Evolutionary conservation across 1,284 basidiomycete genomes (phyloP).

Genomic region (Heliocybe sulcata): DNA sequence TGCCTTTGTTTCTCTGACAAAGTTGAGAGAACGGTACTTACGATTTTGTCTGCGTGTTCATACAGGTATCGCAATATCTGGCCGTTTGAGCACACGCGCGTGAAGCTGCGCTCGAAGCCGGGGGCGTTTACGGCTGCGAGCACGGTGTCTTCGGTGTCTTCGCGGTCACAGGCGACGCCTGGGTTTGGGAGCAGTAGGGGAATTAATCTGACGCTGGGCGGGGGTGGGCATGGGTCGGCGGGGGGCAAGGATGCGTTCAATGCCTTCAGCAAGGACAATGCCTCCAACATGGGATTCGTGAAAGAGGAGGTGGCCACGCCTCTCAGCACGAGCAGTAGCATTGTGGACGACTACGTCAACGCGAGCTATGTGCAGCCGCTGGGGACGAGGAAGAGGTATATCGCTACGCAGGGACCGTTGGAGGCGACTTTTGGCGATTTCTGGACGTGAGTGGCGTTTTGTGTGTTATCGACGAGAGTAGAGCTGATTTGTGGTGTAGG

Average conservation of each 20-base stretch:
- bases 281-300: conserved; percentile 5
- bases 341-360: conserved; percentile 79
- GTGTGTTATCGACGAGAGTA: background rate
- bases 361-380: conserved; percentile 87
- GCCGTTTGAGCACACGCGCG: conserved; percentile 92
- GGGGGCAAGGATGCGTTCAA: no score
- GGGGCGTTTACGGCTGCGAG: conserved; percentile 11
- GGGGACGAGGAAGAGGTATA: conserved; percentile 77
- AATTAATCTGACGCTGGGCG: no score
- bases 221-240: no score
- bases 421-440: conserved; percentile 89
- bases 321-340: conserved; percentile 3
- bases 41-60: no score
- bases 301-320: conserved; percentile 5
- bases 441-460: conserved; percentile 73
- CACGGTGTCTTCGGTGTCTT: background rate
- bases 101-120: conserved; percentile 44
- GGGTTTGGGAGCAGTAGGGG: background rate
- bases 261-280: conserved; percentile 9
- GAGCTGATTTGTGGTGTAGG: conserved; percentile 25
- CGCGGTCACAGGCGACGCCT: background rate
- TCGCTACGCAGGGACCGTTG: conserved; percentile 94
- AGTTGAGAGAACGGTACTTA: no score
- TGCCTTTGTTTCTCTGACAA: background rate
- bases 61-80: conserved; percentile 86